A percentile compares a stretch with the other conserved stretches of the same genome.
phyloP scores from a whole-genome alignment of 352 stramenopile species.

The Ochromonadaceae sp. region DNA sequence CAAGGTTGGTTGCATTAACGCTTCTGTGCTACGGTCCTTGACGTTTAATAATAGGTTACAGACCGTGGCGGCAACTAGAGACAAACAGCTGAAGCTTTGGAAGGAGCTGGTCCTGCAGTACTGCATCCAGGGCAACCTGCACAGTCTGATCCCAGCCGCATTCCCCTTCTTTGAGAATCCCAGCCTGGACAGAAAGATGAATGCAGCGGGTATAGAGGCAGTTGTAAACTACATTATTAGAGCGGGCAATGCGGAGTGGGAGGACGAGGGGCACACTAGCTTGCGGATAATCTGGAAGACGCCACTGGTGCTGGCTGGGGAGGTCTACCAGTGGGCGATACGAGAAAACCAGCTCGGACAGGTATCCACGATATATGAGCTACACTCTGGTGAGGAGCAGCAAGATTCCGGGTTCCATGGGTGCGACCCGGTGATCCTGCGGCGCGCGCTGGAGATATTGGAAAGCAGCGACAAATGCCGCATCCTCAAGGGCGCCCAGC shows the following conservation, averaged over 20 bases:
- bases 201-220: neutral
- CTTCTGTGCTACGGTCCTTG: too few relatives aligned
- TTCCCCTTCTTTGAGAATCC: conserved; percentile 9
- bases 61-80: neutral
- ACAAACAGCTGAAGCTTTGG: conserved; percentile 10
- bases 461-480: neutral
- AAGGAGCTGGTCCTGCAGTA: conserved; percentile 6
- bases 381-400: neutral
- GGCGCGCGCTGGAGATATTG: neutral
- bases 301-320: neutral
- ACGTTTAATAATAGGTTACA: neutral
- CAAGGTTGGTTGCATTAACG: neutral
- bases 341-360: neutral
- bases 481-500: neutral
- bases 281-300: conserved; percentile 6
- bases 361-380: conserved; percentile 12
- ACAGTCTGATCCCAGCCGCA: neutral
- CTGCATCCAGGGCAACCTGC: neutral
- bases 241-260: conserved; percentile 15
- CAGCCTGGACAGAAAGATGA: neutral
- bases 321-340: conserved; percentile 5
- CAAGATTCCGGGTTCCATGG: conserved; percentile 1
- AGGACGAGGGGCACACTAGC: neutral
- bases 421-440: neutral
- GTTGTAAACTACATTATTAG: neutral